These are phyloP conservation scores for Lentinula sp. DNA, from an alignment of 768 basidiomycete species.

Conservation along the genomic window DNA sequence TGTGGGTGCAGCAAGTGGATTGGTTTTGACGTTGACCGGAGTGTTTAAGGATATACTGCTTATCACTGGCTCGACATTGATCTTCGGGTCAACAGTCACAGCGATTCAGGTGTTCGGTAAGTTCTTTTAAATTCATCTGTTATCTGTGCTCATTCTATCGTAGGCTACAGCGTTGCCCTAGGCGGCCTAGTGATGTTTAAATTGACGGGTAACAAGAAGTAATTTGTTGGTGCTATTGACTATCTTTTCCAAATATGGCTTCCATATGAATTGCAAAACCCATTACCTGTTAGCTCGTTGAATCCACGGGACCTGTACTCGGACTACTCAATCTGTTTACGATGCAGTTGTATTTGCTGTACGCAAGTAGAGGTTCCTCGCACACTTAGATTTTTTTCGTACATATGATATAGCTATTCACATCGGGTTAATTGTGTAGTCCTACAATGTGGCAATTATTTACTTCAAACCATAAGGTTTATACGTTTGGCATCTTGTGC, in stretches of 20 bases:
- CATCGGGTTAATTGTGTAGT: background rate
- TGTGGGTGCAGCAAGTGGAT: conserved; percentile 80
- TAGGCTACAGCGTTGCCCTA: conserved; percentile 86
- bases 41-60: conserved; percentile 98
- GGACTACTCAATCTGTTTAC: background rate
- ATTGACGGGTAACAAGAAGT: conserved; percentile 59
- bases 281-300: background rate
- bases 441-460: background rate
- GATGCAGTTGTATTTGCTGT: background rate
- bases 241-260: background rate
- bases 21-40: conserved; percentile 89
- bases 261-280: background rate
- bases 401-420: background rate
- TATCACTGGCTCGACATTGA: conserved; percentile 82
- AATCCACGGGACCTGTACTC: background rate
- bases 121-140: conserved; percentile 12
- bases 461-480: background rate
- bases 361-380: background rate
- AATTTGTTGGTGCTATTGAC: background rate
- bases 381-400: background rate
- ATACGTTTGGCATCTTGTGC: no score
- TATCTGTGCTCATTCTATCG: background rate
- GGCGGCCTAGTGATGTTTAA: conserved; percentile 83
- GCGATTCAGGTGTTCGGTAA: conserved; percentile 78
- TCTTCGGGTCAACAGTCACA: conserved; percentile 78